A percentile compares a stretch with the other conserved stretches of the same genome.
These are phyloP conservation scores for Durio zibethinus DNA, from an alignment of 345 rosid genomes.

Conservation along the genomic window DNA sequence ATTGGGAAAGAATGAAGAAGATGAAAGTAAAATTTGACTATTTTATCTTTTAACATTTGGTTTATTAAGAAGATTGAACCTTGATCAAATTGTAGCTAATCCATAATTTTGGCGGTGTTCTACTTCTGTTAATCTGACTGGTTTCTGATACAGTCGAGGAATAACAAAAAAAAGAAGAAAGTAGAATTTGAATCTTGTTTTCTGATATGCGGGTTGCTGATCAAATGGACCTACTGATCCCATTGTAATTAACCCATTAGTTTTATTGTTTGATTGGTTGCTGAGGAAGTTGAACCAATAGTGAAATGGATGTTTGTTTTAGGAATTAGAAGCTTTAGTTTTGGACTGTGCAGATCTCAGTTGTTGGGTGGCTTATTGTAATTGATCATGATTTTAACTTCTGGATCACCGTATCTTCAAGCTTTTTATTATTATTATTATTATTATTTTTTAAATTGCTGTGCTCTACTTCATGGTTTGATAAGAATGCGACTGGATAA, in stretches of 20 bases:
- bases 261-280: background rate
- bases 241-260: background rate
- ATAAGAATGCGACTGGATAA: background rate
- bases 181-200: background rate
- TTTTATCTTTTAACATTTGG: background rate
- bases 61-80: background rate
- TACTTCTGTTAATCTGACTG: background rate
- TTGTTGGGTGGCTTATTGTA: background rate
- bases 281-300: background rate
- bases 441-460: background rate
- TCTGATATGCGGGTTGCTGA: background rate
- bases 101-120: background rate
- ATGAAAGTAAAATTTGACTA: too few relatives aligned
- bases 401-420: background rate
- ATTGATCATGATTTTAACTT: slow-evolving; percentile 3
- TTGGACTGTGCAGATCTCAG: background rate
- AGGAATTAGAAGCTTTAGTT: background rate
- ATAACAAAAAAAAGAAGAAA: background rate
- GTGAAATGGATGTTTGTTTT: background rate
- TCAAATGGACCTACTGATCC: background rate
- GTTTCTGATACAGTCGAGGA: background rate
- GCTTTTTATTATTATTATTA: too few relatives aligned
- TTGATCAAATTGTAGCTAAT: background rate
- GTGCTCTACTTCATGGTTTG: background rate
- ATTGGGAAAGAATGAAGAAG: background rate